phyloP scores from a whole-genome alignment of 306 rosid genomes.

The Bauhinia variegata region DNA sequence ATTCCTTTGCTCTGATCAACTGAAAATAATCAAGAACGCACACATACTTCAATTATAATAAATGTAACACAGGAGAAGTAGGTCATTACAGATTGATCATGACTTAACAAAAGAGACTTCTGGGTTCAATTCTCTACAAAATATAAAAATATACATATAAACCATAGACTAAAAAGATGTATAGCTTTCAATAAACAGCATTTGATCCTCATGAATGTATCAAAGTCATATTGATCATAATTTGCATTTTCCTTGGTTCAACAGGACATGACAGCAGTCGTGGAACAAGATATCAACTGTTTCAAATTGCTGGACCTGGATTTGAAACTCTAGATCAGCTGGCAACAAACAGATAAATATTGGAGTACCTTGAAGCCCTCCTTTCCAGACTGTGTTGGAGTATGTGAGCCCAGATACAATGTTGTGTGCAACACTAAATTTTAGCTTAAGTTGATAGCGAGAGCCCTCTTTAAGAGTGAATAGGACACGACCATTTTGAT shows the following conservation, averaged over 20 bases:
- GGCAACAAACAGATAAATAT: neutral
- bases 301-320: neutral
- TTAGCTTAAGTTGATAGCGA: slow-evolving; percentile 69
- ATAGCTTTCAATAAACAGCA: no score
- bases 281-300: neutral
- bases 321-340: neutral
- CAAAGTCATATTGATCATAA: neutral
- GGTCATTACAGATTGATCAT: neutral
- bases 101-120: no score
- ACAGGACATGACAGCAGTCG: no score
- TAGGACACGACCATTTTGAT: slow-evolving; percentile 45
- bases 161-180: no score
- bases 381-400: slow-evolving; percentile 92
- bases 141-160: no score
- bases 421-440: slow-evolving; percentile 84
- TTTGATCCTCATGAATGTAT: neutral
- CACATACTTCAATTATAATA: neutral
- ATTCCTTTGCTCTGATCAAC: slow-evolving; percentile 90
- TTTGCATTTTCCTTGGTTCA: neutral
- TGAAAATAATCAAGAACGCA: slow-evolving; percentile 44
- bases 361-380: slow-evolving; percentile 71
- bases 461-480: slow-evolving; percentile 82
- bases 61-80: neutral
- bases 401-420: slow-evolving; percentile 88
- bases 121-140: no score